Evolutionary conservation across 1,284 basidiomycete species (phyloP), one percentile per base, ranked within the genome.

Genomic region (Vanrija sp.): DNA sequence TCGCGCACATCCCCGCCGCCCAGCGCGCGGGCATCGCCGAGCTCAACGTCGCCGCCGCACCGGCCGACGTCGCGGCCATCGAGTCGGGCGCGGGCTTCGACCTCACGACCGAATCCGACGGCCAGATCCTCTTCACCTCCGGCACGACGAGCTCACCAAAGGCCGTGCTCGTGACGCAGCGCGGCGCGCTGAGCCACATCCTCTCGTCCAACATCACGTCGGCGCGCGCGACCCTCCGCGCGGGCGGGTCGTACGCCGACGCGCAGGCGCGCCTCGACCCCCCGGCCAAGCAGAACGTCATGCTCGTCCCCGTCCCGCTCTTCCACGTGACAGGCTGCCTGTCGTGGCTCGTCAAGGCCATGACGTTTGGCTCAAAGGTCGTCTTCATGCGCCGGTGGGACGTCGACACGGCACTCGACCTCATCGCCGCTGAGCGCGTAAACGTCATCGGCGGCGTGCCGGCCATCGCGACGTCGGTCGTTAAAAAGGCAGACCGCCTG

Each of bases 311-410:
- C 18, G 62, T 74, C 37, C 72, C 72, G 1, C 63, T 72, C 1
- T 74, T 74, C 60, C 72, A 74, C 65, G 69, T 70, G 9, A 72
- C 70, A 3, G 72, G 72, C n/a, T 69, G 67, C 49, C 58, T 72
- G 3, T 67, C 67, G 7, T 74, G 70, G 69, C 61, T 74, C 27
- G 57, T 71, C 55, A 57, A 66, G 6, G 66, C 69, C 0, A 56
- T 69, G 45, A 62, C 63, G 36, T 60, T 55, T 18, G 69, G 68
- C 19, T 63, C 60, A 16, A 69, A 66, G 51, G 56, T 72, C 37
- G 66, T 72, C 16, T 57, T 68, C 49, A 65, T 69, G 60, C 56
- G 61, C 22, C 48, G 58, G 39, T 73, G 71, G 71, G 56, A 62
- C 36, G 61, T 64, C 5, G 45, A 45, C 2, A 62, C 62, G 37